These are phyloP conservation scores for Jatropha podagrica DNA, from an alignment of 441 rosid species.

Conservation along the genomic window DNA sequence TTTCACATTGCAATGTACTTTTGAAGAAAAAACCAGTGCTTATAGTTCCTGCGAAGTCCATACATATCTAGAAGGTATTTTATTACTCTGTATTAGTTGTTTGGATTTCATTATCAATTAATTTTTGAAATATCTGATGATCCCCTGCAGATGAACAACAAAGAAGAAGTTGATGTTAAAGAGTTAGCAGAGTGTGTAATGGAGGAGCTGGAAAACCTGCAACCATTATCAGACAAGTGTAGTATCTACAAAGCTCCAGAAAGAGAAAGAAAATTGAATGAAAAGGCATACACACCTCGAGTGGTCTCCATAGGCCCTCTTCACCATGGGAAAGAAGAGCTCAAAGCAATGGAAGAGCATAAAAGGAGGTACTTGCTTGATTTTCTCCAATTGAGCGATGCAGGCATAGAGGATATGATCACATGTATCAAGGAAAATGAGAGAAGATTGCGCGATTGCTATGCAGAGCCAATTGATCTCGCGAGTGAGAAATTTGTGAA, in stretches of 20 bases:
- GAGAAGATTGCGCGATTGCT: neutral
- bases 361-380: neutral
- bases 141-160: too few species aligned
- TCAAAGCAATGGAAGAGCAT: constrained; percentile 11
- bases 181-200: neutral
- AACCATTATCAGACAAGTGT: neutral
- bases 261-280: neutral
- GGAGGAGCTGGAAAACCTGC: neutral
- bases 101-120: too few species aligned
- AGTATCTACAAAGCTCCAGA: constrained; percentile 20
- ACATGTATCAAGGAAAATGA: neutral
- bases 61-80: too few species aligned
- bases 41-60: too few species aligned
- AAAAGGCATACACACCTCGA: constrained; percentile 6
- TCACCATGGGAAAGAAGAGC: constrained; percentile 9
- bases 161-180: too few species aligned
- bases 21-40: too few species aligned
- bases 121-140: too few species aligned
- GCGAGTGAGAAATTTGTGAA: neutral
- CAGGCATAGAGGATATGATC: neutral
- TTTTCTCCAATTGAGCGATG: neutral
- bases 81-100: too few species aligned
- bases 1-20: too few species aligned
- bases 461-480: neutral
- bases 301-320: constrained; percentile 18